Base-by-base conservation (phyloP, 148 eudicot species). In the Chenopodium formosanum region DNA sequence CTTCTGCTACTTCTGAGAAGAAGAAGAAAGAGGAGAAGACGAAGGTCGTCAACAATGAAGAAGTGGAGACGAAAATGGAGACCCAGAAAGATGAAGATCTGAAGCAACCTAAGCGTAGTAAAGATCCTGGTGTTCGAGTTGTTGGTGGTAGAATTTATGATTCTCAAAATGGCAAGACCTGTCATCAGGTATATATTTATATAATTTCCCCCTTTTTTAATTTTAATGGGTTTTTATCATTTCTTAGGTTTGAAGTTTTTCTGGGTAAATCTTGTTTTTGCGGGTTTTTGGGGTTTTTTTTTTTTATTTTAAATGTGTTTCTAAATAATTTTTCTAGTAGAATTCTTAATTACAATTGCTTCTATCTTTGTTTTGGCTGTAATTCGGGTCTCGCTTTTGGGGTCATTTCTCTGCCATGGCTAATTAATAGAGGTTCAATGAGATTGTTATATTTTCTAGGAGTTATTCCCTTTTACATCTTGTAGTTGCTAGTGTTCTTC, bases 101-200 rank as follows among this genome's bases (percentile, higher is more conserved):
- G 58, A 82, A 85, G 16, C 85, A 76, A 32, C 31, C 74, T 32
- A 90, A 89, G 77, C 82, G 91, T n/a, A 78, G 77, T 9, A 90
- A 69, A 62, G 9, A 46, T 53, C 92, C 91, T 4, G 90, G 92
- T 13, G 78, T 89, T 68, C 82, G 92, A 23, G 79, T 89, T 8
- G 75, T 91, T 29, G 84, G 88, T 34, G 89, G 81, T 19, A 64
- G 89, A 29, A 89, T 90, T 8, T 89, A 90, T 58, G 92, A 90
- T 83, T 85, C 98, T 27, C 40, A 83, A 16, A 88, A 89, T 66
- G 97, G 93, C 34, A 91, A 88, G 31, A 86, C 93, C 83, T 95
- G 98, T 47, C 98, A 95, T 78, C 98, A 95, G 94, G 98, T 95
- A 83, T 52, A 56, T 13, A 0, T 79, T 8, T 34, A 3, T 34